A percentile compares a stretch with the other conserved stretches of the same genome.
These are phyloP conservation scores for Tricholoma saponaceum DNA, from an alignment of 768 basidiomycete species.

Conservation along the genomic window DNA sequence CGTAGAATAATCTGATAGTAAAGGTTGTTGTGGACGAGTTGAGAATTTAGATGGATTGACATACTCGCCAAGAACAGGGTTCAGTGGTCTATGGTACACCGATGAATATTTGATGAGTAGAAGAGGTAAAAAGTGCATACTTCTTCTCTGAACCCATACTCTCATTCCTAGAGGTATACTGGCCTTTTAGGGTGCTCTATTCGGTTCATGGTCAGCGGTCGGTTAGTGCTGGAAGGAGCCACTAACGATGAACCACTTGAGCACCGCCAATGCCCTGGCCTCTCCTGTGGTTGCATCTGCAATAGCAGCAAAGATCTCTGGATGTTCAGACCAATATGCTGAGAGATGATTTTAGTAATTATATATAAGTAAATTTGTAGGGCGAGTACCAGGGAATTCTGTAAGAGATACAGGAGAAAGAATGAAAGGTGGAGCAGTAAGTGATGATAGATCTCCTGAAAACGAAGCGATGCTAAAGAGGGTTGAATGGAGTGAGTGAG, in stretches of 20 bases:
- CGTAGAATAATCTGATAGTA: constrained; percentile 71
- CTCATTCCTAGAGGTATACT: constrained; percentile 93
- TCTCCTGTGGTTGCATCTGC: constrained; percentile 71
- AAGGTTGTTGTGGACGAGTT: background rate
- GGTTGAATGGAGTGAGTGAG: constrained; percentile 4
- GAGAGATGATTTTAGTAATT: background rate
- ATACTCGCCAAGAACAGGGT: constrained; percentile 91
- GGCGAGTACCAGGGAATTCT: constrained; percentile 83
- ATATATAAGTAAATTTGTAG: constrained; percentile 1
- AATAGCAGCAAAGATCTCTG: constrained; percentile 85
- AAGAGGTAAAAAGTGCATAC: constrained; percentile 34
- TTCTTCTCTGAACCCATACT: constrained; percentile 98
- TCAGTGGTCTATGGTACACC: constrained; percentile 65
- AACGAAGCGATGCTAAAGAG: constrained; percentile 64
- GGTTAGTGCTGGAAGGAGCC: background rate
- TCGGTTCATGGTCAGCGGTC: background rate
- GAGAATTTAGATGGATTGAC: constrained; percentile 23
- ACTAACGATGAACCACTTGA: constrained; percentile 92
- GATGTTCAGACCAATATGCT: constrained; percentile 98
- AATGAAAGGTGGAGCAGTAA: constrained; percentile 90
- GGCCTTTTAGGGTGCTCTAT: constrained; percentile 89
- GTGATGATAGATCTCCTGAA: constrained; percentile 80
- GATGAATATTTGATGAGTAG: constrained; percentile 3
- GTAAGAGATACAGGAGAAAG: constrained; percentile 88
- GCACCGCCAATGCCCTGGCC: constrained; percentile 72